Base-by-base conservation (phyloP, 164 flowering plant species). In the Annona squamosa region DNA sequence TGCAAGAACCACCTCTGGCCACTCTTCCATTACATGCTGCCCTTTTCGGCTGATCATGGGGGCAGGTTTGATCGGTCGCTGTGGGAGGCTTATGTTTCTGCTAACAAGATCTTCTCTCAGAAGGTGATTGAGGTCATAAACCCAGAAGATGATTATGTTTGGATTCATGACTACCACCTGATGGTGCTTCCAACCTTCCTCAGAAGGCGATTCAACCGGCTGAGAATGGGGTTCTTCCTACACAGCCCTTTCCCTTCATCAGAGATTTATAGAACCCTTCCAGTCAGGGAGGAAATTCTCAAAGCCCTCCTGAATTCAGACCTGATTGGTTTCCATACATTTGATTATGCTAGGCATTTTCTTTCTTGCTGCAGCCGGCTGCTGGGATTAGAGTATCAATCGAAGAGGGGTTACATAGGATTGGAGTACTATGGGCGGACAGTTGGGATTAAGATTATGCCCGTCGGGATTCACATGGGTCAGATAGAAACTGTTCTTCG, bases 1-100 rank as follows among this genome's bases (percentile, higher is more conserved):
- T 90, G 94, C 75, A 90, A 90, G 77, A 86, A 82, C 72, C 89
- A 88, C 37, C 81, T 90, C 64, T 90, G 92, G 94, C 94, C 94
- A 0, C 88, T 90, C 48, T 90, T 90, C 69, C 94, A 90, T 77
- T 90, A 90, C 74, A 90, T 90, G 94, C 83, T 90, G 19, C 94
- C 94, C 0, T 80, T 82, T n/a, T 85, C 92, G 0, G 81, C 87
- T 1, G 77, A 80, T 77, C 88, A 85, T 75, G 86, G 90, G n/a
- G 87, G 88, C 1, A 75, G 89, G 48, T 90, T 88, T 76, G 92
- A 90, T 73, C 77, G 92, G 71, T 79, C 89, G 71, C 62, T 85
- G 70, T 90, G 94, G 94, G 88, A 90, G 78, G 94, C 94, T 0
- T 90, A 90, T 78, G 94, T 90, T 18, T 74, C 88, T 2, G 94